A percentile compares a stretch with the other conserved stretches of the same genome.
Evolutionary conservation across 225 moss, liverwort and hornwort genomes (phyloP).

Genomic region (Physcomitrium patens): DNA sequence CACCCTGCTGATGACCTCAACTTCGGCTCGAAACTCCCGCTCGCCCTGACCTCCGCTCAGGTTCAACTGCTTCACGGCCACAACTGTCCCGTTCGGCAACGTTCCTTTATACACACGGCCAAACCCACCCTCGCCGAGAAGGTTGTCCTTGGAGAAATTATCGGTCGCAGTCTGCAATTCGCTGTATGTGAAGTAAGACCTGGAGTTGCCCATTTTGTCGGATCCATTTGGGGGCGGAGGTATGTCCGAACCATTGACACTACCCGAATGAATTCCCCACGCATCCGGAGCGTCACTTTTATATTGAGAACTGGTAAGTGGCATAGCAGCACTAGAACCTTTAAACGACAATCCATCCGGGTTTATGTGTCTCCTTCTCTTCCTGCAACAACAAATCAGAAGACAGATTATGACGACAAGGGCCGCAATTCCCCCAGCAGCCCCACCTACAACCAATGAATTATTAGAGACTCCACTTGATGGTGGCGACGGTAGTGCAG

Average conservation of each 20-base stretch:
- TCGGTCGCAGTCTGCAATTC: slow-evolving; percentile 44
- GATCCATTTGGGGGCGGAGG: slow-evolving; percentile 41
- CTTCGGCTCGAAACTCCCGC: slow-evolving; percentile 45
- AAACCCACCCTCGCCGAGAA: slow-evolving; percentile 31
- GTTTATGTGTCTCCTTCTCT: slow-evolving; percentile 28
- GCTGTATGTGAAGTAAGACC: slow-evolving; percentile 33
- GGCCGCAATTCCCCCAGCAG: slow-evolving; percentile 27
- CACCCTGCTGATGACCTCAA: slow-evolving; percentile 44
- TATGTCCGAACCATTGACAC: slow-evolving; percentile 30
- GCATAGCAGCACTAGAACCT: slow-evolving; percentile 46
- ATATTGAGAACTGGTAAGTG: slow-evolving; percentile 45
- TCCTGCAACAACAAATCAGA: slow-evolving; percentile 32
- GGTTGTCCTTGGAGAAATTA: slow-evolving; percentile 26
- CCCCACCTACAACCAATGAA: slow-evolving; percentile 18
- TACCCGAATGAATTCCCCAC: slow-evolving; percentile 46
- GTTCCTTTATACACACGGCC: slow-evolving; percentile 40
- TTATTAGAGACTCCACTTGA: not conserved
- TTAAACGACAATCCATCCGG: slow-evolving; percentile 40
- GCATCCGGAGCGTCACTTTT: slow-evolving; percentile 39
- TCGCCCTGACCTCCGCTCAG: not conserved
- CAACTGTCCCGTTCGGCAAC: slow-evolving; percentile 30
- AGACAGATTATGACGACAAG: slow-evolving; percentile 34
- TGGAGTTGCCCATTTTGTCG: slow-evolving; percentile 48
- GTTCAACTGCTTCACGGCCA: slow-evolving; percentile 43
- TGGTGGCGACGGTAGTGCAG: not conserved